Conservation (phyloP, 2,329 filamentous ascomycete genomes). For the Aphanocladium album region DNA sequence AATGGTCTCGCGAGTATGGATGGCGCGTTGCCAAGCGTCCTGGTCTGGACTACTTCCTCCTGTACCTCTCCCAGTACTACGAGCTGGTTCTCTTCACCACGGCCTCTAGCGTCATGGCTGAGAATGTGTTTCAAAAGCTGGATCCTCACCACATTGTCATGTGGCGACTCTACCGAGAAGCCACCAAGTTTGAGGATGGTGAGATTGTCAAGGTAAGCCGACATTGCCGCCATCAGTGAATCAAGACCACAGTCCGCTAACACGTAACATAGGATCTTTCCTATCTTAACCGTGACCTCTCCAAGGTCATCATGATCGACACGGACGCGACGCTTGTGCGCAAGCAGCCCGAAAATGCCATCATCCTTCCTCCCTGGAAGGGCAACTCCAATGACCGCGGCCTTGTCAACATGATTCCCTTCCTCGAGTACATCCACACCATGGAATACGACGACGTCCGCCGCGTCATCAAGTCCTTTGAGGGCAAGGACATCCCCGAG, state of each 20-base stretch:
- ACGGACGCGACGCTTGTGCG: conserved; percentile 77
- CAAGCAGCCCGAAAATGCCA: conserved; percentile 93
- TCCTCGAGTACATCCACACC: conserved; percentile 94
- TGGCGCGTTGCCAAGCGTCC: conserved; percentile 95
- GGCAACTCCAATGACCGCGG: conserved; percentile 79
- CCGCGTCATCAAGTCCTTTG: conserved; percentile 78
- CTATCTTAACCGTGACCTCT: conserved; percentile 92
- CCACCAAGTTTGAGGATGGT: conserved; percentile 94
- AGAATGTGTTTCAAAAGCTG: conserved; percentile 85
- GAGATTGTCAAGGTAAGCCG: conserved; percentile 81
- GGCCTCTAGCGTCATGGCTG: conserved; percentile 76
- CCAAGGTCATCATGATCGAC: conserved; percentile 92
- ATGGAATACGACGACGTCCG: conserved; percentile 89
- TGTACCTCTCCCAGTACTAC: conserved; percentile 96
- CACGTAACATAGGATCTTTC: conserved; percentile 69
- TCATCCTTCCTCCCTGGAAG: conserved; percentile 84
- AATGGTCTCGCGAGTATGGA: conserved; percentile 90
- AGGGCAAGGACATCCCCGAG: conserved; percentile 80
- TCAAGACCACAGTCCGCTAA: neutral
- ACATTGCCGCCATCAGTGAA: neutral
- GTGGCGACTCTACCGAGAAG: conserved; percentile 92
- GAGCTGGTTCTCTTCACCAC: conserved; percentile 95
- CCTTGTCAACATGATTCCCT: conserved; percentile 84
- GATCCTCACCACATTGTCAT: conserved; percentile 94
- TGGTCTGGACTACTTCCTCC: conserved; percentile 93